phyloP scores from a whole-genome alignment of 1,284 basidiomycete genomes.

The Naganishia sp. region DNA sequence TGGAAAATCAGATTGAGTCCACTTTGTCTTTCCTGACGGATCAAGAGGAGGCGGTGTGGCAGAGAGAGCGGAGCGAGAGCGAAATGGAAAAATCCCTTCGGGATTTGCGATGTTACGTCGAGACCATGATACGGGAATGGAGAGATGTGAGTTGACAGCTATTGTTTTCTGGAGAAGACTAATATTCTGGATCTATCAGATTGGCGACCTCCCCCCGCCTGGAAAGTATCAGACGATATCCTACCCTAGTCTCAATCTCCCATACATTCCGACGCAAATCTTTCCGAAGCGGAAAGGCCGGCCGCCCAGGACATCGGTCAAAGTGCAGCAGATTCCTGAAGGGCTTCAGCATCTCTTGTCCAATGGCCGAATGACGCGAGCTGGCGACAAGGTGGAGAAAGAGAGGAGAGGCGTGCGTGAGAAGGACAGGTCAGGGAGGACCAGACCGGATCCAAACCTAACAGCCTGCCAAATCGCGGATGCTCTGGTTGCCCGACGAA shows the following conservation, averaged over 20 bases:
- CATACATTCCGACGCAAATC: conserved; percentile 32
- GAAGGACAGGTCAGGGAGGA: neutral
- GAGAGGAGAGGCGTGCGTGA: neutral
- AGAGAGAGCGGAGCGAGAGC: conserved; percentile 8
- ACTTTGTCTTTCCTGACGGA: conserved; percentile 2
- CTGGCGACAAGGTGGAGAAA: neutral
- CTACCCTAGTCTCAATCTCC: conserved; percentile 29
- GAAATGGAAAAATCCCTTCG: conserved; percentile 30
- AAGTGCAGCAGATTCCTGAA: conserved; percentile 14
- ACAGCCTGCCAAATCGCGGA: conserved; percentile 1
- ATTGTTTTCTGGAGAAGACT: neutral
- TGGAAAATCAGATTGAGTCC: neutral
- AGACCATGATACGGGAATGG: conserved; percentile 28
- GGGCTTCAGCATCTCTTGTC: conserved; percentile 10
- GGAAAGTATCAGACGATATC: conserved; percentile 31
- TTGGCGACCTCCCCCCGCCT: conserved; percentile 25
- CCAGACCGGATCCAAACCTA: too few species aligned
- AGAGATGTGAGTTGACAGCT: conserved; percentile 24
- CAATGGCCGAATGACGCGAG: neutral
- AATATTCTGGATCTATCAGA: neutral
- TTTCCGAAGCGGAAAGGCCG: conserved; percentile 32
- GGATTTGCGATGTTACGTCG: conserved; percentile 30
- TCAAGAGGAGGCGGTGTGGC: conserved; percentile 20
- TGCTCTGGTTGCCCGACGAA: neutral
- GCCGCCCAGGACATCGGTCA: conserved; percentile 22